Evolutionary conservation across 768 basidiomycete species (phyloP), one percentile per base, ranked within the genome.

Genomic region (Kondoa subrosea): DNA sequence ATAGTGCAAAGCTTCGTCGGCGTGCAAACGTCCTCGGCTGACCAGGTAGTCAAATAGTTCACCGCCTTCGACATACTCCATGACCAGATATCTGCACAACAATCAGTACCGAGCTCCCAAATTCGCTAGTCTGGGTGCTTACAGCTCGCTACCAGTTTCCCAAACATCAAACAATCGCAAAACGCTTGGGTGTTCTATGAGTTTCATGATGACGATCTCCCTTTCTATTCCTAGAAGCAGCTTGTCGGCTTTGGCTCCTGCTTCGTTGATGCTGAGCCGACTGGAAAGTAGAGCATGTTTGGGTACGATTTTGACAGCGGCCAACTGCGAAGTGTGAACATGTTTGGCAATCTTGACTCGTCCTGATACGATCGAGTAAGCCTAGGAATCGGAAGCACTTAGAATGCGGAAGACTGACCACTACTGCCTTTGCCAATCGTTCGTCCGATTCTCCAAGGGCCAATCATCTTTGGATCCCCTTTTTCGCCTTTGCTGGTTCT

Each of bases 181-280:
- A 73, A 97, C 90, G 78, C 95, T 95, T 1, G 91, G 92, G 76
- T 97, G 92, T 74, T 92, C 89, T 85, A 97, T 91, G 73, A 96
- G 86, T 77, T 96, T 97, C 92, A 97, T 93, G 85, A 96, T 91
- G 67, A 88, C 89, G 69, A 97, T 93, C 77, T 97, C 92, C 71
- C 89, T 81, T 76, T 95, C 91, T 69, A 96, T 87, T 2, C 88
- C 87, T 60, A 92, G 67, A n/a, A 78, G 71, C 32, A 75, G 72
- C 76, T 89, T 89, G 70, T 90, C 87, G 1, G 83, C 82, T 78
- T 75, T 75, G 2, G 72, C 70, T 16, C 72, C 74, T 14, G 73
- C 72, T 57, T 74, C 72, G 4, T 69, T 57, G 33, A 73, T 71
- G 27, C 72, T 72, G 71, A 82, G 81, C 59, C 88, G 83, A 56